These are phyloP conservation scores for Geopyxis carbonaria DNA, from an alignment of 495 filamentous ascomycete genomes.

Conservation along the genomic window DNA sequence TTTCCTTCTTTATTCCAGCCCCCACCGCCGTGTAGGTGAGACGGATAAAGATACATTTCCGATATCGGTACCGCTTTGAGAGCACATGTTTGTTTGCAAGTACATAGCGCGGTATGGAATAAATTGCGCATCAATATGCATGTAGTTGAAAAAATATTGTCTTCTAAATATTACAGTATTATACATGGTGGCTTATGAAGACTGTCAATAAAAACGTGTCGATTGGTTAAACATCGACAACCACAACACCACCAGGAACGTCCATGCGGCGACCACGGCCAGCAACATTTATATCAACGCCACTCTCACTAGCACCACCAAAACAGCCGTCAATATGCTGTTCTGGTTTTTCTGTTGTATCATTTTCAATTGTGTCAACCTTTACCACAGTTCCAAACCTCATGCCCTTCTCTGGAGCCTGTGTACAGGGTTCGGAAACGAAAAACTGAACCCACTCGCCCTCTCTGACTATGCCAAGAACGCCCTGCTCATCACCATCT, in stretches of 20 bases:
- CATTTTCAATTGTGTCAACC: constrained; percentile 8
- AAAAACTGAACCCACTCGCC: constrained; percentile 23
- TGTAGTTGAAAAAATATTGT: too few relatives aligned
- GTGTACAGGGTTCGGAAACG: constrained; percentile 6
- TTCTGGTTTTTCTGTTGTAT: constrained; percentile 5
- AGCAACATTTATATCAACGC: constrained; percentile 15
- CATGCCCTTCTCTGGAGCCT: constrained; percentile 3
- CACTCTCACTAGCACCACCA: constrained; percentile 15
- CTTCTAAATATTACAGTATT: too few relatives aligned
- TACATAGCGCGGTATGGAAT: too few relatives aligned
- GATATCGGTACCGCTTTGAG: too few relatives aligned
- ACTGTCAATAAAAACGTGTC: too few relatives aligned
- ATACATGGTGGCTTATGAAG: too few relatives aligned
- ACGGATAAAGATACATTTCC: too few relatives aligned
- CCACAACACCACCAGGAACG: constrained; percentile 19
- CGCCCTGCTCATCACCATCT: constrained; percentile 3
- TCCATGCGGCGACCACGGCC: constrained; percentile 12
- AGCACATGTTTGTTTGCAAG: too few relatives aligned
- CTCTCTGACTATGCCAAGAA: constrained; percentile 11
- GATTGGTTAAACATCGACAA: constrained; percentile 7
- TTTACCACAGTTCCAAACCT: constrained; percentile 16
- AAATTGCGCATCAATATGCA: too few relatives aligned
- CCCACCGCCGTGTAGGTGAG: too few relatives aligned
- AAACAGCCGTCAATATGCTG: constrained; percentile 18
- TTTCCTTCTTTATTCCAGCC: too few relatives aligned